Evolutionary conservation across 2,329 filamentous ascomycete species (phyloP).

Genomic region (Stromatinia cepivora): DNA sequence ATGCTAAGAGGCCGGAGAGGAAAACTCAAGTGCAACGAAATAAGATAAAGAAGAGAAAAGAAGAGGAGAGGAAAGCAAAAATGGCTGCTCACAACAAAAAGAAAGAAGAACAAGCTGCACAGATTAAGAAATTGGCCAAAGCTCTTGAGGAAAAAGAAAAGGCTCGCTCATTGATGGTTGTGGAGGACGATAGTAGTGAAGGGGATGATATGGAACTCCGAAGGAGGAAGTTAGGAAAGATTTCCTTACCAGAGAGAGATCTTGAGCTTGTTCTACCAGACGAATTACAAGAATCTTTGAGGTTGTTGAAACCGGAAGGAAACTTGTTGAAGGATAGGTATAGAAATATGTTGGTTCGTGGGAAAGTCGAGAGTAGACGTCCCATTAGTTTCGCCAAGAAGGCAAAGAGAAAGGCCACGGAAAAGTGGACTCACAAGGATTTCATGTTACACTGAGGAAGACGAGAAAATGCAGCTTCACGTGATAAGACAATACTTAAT

Average conservation of each 20-base stretch:
- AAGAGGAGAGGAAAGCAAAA: slow-evolving; percentile 73
- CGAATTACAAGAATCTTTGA: slow-evolving; percentile 77
- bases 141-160: slow-evolving; percentile 61
- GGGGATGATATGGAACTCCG: slow-evolving; percentile 65
- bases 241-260: slow-evolving; percentile 72
- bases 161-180: slow-evolving; percentile 47
- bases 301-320: slow-evolving; percentile 89
- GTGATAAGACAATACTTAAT: not conserved
- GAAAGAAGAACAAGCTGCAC: slow-evolving; percentile 68
- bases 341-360: slow-evolving; percentile 81
- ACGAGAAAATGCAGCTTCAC: not conserved
- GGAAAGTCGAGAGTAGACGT: slow-evolving; percentile 82
- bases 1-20: slow-evolving; percentile 74
- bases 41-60: slow-evolving; percentile 83
- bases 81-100: slow-evolving; percentile 75
- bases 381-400: slow-evolving; percentile 80
- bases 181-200: slow-evolving; percentile 50
- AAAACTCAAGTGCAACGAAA: slow-evolving; percentile 88
- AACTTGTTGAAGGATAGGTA: slow-evolving; percentile 92
- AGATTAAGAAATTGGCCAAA: slow-evolving; percentile 69
- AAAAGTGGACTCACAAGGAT: slow-evolving; percentile 99
- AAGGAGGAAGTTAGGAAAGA: slow-evolving; percentile 71
- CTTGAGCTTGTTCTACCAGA: slow-evolving; percentile 80
- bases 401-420: slow-evolving; percentile 75
- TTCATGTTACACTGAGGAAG: slow-evolving; percentile 52